Evolutionary conservation across 2,329 filamentous ascomycete species (phyloP).

Genomic region (Lasiodiplodia hormozganensis): DNA sequence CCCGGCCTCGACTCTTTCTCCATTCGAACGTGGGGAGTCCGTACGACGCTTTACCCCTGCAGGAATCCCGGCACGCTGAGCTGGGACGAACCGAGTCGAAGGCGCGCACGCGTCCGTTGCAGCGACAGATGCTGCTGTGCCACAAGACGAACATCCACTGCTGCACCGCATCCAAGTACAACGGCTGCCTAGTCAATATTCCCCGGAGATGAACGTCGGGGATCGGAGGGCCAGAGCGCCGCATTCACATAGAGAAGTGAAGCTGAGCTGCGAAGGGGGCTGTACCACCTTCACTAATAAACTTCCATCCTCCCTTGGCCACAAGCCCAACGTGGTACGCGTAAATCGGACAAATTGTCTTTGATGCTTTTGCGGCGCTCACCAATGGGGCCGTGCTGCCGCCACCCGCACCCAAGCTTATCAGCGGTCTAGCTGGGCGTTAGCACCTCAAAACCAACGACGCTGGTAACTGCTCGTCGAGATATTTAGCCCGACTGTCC

Average conservation of each 20-base stretch:
- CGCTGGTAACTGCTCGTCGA: background rate
- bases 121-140: background rate
- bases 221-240: no score
- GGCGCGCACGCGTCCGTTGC: background rate
- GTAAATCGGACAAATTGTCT: background rate
- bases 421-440: background rate
- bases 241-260: no score
- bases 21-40: no score
- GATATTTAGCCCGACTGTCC: background rate
- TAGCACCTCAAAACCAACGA: background rate
- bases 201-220: background rate
- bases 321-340: background rate
- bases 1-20: background rate
- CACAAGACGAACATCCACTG: background rate
- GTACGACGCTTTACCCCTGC: background rate
- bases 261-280: no score
- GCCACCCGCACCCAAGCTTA: background rate
- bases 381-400: background rate
- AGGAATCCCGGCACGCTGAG: background rate
- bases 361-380: background rate
- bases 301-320: background rate
- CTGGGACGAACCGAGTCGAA: background rate
- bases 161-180: background rate
- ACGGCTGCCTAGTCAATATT: background rate
- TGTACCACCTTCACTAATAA: no score